Base-by-base conservation (phyloP, 2,329 filamentous ascomycete genomes). In the Trichothecium sympodiale region DNA sequence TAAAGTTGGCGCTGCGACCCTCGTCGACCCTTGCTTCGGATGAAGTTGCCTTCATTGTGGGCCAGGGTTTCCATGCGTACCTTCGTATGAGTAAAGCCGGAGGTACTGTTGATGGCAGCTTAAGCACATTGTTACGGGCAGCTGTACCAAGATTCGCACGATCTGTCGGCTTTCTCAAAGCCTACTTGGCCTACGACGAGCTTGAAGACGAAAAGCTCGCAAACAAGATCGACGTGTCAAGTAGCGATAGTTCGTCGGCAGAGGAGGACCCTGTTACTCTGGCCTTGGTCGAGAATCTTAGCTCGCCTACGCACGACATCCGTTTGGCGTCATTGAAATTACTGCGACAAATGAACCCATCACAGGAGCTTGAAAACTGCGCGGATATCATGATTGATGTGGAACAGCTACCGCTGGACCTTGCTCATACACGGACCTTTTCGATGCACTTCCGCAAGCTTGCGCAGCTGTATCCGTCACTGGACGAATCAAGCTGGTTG, bases 391-490 rank as follows among this genome's bases (percentile, higher is more conserved):
- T 94, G 60, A 68, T 88, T 13, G 72, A 85, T 42, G 77, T 88
- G 13, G 88, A 96, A 54, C 73, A 86, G 42, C 84, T 80, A 5
- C 78, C 84, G 0, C 60, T 94, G n/a, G 75, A 74, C 32, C 65
- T 94, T 4, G 75, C 88, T 38, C 85, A 81, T 34, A 74, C 77
- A 34, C 75, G 91, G 38, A 75, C 76, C 14, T 74, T 94, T 25
- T 80, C 84, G 3, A 93, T 95, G 73, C 78, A 89, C 42, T 71
- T 95, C 36, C 81, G 89, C 32, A 87, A 85, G 49, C 68, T 95
- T 30, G 67, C 80, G 12, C 61, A 69, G 36, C 60, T 60, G 20
- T 94, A 91, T 52, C 59, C 70, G 5, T 64, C 71, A 17, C 52
- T 80, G 8, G 62, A 65, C 29, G 61, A 71, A 3, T 67, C 73